phyloP scores from a whole-genome alignment of 371 early-diverging fungal species.

The Mortierella sp. region DNA sequence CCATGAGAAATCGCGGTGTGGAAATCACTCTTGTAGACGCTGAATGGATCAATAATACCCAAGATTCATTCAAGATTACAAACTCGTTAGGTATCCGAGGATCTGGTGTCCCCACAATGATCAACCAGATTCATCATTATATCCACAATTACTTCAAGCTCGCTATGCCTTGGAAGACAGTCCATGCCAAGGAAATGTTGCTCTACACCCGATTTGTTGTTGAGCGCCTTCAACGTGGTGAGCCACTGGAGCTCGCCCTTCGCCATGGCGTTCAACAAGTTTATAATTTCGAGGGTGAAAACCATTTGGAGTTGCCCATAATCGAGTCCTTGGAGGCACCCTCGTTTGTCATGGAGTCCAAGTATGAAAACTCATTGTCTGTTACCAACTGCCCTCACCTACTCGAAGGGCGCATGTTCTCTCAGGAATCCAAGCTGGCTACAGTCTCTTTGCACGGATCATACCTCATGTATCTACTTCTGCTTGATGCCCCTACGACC shows the following conservation, averaged over 20 bases:
- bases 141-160: constrained; percentile 53
- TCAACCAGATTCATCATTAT: constrained; percentile 51
- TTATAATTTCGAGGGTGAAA: constrained; percentile 58
- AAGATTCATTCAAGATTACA: constrained; percentile 62
- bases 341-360: constrained; percentile 34
- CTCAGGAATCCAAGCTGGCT: constrained; percentile 69
- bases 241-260: constrained; percentile 63
- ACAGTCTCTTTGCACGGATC: constrained; percentile 73
- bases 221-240: constrained; percentile 80
- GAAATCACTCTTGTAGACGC: constrained; percentile 82
- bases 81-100: constrained; percentile 71
- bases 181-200: constrained; percentile 68
- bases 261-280: constrained; percentile 69
- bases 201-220: constrained; percentile 68
- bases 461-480: constrained; percentile 64
- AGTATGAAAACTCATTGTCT: constrained; percentile 53
- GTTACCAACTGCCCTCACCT: constrained; percentile 69
- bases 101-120: constrained; percentile 47
- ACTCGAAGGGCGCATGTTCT: constrained; percentile 66
- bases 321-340: constrained; percentile 33
- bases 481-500: constrained; percentile 31
- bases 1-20: constrained; percentile 97
- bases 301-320: constrained; percentile 25
- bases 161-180: constrained; percentile 58
- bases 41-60: constrained; percentile 56